Percentiles rank a stretch among this genome's conserved stretches.
These are phyloP conservation scores for Cinchona pubescens DNA, from an alignment of 257 asterid genomes.

Conservation along the genomic window DNA sequence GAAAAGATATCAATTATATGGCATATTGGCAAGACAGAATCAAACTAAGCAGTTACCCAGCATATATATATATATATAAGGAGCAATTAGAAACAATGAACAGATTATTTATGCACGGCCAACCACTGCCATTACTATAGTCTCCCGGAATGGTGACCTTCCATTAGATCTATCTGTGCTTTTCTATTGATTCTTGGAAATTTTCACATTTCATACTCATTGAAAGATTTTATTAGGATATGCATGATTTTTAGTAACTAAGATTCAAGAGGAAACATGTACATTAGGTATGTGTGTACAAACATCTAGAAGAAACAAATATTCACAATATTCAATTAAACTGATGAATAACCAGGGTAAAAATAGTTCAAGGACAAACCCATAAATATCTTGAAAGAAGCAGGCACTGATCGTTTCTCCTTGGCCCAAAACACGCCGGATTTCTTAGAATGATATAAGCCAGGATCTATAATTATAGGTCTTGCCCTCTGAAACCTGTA, in stretches of 20 bases:
- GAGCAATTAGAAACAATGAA: too few species aligned
- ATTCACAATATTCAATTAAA: background rate
- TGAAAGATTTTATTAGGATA: background rate
- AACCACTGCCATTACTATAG: too few species aligned
- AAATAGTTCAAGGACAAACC: conserved; percentile 34
- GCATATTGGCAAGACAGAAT: background rate
- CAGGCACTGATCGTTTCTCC: conserved; percentile 85
- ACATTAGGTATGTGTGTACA: background rate
- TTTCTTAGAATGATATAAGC: conserved; percentile 78
- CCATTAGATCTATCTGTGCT: background rate
- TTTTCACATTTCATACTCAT: background rate
- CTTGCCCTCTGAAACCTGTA: conserved; percentile 76
- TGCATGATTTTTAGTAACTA: background rate
- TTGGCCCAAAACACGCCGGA: conserved; percentile 98
- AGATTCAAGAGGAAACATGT: too few species aligned
- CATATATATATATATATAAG: too few species aligned
- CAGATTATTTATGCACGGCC: too few species aligned
- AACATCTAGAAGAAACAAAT: background rate
- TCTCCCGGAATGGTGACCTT: too few species aligned
- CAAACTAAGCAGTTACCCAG: background rate
- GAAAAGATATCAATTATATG: background rate
- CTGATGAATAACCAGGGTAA: background rate
- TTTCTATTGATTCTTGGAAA: background rate
- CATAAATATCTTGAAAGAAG: conserved; percentile 80
- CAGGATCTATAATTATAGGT: conserved; percentile 89